Evolutionary conservation across 2,329 filamentous ascomycete species (phyloP).

Genomic region (Colletotrichum sp.): DNA sequence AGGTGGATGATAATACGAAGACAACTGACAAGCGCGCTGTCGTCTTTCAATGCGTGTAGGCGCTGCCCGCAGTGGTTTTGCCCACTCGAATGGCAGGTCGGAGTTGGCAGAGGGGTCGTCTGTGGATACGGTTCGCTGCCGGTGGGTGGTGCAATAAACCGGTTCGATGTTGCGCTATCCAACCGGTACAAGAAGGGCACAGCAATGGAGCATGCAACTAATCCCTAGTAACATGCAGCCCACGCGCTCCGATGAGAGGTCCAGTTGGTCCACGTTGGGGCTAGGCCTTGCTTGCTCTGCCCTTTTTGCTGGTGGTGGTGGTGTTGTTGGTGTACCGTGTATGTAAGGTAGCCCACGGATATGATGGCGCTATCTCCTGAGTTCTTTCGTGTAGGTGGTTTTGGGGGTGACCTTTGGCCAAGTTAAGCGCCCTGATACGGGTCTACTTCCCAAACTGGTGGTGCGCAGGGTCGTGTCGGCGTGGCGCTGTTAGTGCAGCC

Average conservation of each 20-base stretch:
- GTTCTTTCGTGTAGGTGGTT: not conserved
- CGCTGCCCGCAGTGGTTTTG: not conserved
- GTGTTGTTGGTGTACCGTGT: not conserved
- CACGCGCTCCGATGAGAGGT: not conserved
- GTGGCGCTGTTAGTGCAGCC: constrained; percentile 13
- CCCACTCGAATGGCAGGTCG: not conserved
- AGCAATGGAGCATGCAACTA: not conserved
- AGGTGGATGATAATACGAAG: constrained; percentile 13
- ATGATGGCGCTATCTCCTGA: constrained; percentile 7
- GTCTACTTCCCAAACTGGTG: constrained; percentile 4
- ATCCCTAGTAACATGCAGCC: not conserved
- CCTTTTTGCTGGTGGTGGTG: not conserved
- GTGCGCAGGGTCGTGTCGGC: constrained; percentile 15
- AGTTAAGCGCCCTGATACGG: not conserved
- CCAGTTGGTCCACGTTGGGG: constrained; percentile 15
- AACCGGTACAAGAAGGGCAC: not conserved
- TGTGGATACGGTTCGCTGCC: constrained; percentile 10
- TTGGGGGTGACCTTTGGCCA: not conserved
- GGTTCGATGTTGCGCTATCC: constrained; percentile 9
- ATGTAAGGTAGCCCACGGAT: not conserved
- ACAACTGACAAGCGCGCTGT: not conserved
- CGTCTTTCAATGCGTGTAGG: constrained; percentile 1
- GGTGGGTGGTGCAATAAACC: constrained; percentile 20
- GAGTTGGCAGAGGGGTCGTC: not conserved
- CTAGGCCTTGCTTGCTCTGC: not conserved